phyloP scores from a whole-genome alignment of 495 filamentous ascomycete species.

The Penicillium maclennaniae region DNA sequence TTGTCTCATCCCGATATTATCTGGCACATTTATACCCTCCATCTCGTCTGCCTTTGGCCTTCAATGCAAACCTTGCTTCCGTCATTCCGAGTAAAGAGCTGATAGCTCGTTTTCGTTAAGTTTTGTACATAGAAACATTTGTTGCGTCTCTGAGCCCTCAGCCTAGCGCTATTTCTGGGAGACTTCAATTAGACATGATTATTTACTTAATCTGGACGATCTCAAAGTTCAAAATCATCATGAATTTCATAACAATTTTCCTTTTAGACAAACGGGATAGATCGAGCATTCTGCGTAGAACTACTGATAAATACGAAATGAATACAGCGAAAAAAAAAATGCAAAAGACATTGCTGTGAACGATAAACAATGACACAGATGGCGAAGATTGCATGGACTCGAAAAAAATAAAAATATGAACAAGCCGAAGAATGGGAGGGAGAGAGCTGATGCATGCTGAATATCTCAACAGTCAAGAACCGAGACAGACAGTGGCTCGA shows the following conservation, averaged over 20 bases:
- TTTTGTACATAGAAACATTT: constrained; percentile 4
- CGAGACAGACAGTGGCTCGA: background rate
- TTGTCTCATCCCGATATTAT: constrained; percentile 1
- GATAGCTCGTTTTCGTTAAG: background rate
- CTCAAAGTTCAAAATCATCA: no score
- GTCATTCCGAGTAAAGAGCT: background rate
- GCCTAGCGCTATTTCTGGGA: background rate
- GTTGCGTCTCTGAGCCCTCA: background rate
- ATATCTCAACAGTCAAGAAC: background rate
- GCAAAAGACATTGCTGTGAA: background rate
- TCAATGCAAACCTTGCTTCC: background rate
- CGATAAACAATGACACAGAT: background rate
- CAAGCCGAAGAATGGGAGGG: constrained; percentile 3
- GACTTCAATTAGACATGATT: background rate
- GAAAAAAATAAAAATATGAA: constrained; percentile 7
- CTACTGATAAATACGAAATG: background rate
- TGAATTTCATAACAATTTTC: no score
- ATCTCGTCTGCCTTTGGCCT: background rate
- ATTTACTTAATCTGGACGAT: background rate
- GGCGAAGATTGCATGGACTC: constrained; percentile 1
- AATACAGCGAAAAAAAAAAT: constrained; percentile 1
- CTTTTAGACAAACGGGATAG: background rate
- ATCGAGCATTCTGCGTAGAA: background rate
- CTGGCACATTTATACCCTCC: constrained; percentile 20
- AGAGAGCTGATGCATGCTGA: background rate